A percentile compares a stretch with the other conserved stretches of the same genome.
Conservation (phyloP, 1,284 basidiomycete species). For the Apiotrichum brassicae region DNA sequence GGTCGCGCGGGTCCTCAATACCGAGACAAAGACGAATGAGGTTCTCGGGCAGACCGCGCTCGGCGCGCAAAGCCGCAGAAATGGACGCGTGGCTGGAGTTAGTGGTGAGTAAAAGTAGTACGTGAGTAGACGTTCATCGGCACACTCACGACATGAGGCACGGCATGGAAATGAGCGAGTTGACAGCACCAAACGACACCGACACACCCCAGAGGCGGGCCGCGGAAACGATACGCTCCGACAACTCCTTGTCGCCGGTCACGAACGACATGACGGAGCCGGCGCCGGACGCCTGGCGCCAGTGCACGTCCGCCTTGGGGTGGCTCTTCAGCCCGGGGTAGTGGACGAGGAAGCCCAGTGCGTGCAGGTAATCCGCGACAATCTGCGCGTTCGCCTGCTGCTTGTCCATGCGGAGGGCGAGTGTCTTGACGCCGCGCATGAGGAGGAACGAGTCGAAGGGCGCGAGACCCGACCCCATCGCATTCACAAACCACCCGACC, state of each 20-base stretch:
- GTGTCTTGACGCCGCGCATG: constrained; percentile 91
- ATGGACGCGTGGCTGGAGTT: constrained; percentile 13
- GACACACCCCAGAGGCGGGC: constrained; percentile 95
- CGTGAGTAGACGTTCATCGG: no score
- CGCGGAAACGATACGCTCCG: constrained; percentile 86
- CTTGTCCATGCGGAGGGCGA: constrained; percentile 92
- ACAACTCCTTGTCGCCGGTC: constrained; percentile 83
- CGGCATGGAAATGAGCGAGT: constrained; percentile 98
- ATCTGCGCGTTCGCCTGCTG: constrained; percentile 78
- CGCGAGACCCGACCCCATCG: constrained; percentile 93
- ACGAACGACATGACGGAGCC: constrained; percentile 94
- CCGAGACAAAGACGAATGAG: constrained; percentile 97
- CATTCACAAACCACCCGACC: constrained; percentile 87
- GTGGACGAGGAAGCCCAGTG: constrained; percentile 84
- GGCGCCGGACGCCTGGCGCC: constrained; percentile 77
- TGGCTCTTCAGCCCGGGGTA: constrained; percentile 87
- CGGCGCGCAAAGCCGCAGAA: constrained; percentile 45
- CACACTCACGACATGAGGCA: constrained; percentile 93
- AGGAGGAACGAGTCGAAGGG: constrained; percentile 96
- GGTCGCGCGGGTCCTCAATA: constrained; percentile 89
- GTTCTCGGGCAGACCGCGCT: constrained; percentile 67
- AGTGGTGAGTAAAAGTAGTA: background rate
- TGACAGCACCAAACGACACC: constrained; percentile 96
- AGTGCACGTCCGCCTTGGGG: constrained; percentile 79
- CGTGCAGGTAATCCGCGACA: constrained; percentile 80